A percentile compares a stretch with the other conserved stretches of the same genome.
Evolutionary conservation across 1,139 yeast genomes (phyloP).

Genomic region (Yamadazyma oceani): DNA sequence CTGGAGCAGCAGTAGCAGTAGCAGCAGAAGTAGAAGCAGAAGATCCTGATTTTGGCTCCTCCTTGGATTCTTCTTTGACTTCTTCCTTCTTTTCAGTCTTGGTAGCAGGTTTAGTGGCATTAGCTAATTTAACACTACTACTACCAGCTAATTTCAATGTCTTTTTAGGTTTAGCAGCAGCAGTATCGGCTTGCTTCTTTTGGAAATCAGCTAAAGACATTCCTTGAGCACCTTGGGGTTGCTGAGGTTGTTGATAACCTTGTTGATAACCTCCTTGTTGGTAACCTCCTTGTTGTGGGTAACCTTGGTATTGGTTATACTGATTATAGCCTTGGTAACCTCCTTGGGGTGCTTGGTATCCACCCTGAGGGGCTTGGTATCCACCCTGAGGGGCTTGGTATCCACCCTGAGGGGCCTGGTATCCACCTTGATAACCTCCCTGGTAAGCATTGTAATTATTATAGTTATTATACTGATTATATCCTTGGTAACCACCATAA

Average conservation of each 20-base stretch:
- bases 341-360: constrained; percentile 11
- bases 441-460: constrained; percentile 4
- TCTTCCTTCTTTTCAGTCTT: constrained; percentile 19
- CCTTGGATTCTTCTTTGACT: constrained; percentile 12
- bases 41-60: constrained; percentile 17
- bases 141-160: constrained; percentile 67
- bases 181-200: constrained; percentile 56
- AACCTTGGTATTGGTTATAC: constrained; percentile 19
- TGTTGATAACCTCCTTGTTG: constrained; percentile 10
- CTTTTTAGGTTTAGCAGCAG: constrained; percentile 49
- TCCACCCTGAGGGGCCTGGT: constrained; percentile 14
- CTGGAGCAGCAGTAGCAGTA: neutral
- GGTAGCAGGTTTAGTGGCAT: constrained; percentile 39
- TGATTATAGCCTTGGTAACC: constrained; percentile 6
- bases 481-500: constrained; percentile 5
- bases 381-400: constrained; percentile 19
- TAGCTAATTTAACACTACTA: constrained; percentile 67
- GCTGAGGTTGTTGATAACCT: constrained; percentile 19
- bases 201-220: constrained; percentile 89
- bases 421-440: constrained; percentile 14
- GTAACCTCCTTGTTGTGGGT: constrained; percentile 12
- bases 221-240: constrained; percentile 41
- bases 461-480: constrained; percentile 7
- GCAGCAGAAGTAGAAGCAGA: constrained; percentile 18
- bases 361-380: constrained; percentile 17